Evolutionary conservation across 2,329 filamentous ascomycete genomes (phyloP).

Genomic region (Nothophaeocryptopus gaeumannii): DNA sequence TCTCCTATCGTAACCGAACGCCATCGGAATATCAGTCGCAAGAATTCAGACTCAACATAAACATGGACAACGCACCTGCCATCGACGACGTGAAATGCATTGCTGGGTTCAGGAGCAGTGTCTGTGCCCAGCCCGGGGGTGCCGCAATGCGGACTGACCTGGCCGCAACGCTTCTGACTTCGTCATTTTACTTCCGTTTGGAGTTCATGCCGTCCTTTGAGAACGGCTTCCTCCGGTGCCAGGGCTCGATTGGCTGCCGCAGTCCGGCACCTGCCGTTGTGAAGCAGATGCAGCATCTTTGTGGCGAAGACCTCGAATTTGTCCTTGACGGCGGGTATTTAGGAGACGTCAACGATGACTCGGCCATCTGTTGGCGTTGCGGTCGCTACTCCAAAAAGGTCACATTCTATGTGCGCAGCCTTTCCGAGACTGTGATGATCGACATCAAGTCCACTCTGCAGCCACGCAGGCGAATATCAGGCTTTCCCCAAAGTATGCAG

Average conservation of each 20-base stretch:
- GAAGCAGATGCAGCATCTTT: background rate
- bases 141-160: background rate
- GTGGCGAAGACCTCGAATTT: background rate
- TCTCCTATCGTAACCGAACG: background rate
- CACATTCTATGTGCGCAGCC: background rate
- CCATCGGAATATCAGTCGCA: background rate
- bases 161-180: background rate
- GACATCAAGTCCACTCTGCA: background rate
- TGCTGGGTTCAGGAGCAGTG: background rate
- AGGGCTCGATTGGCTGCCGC: background rate
- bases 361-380: background rate
- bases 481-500: background rate
- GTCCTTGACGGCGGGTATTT: background rate
- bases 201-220: background rate
- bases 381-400: background rate
- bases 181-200: background rate
- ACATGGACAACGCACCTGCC: background rate
- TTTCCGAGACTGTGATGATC: background rate
- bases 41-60: background rate
- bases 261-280: background rate
- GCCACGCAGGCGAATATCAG: background rate
- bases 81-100: background rate
- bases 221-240: background rate
- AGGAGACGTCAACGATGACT: background rate
- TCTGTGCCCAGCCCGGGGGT: background rate